A percentile compares a stretch with the other conserved stretches of the same genome.
These are phyloP conservation scores for Teunomyces aglyptinius DNA, from an alignment of 805 yeast genomes.

Conservation along the genomic window DNA sequence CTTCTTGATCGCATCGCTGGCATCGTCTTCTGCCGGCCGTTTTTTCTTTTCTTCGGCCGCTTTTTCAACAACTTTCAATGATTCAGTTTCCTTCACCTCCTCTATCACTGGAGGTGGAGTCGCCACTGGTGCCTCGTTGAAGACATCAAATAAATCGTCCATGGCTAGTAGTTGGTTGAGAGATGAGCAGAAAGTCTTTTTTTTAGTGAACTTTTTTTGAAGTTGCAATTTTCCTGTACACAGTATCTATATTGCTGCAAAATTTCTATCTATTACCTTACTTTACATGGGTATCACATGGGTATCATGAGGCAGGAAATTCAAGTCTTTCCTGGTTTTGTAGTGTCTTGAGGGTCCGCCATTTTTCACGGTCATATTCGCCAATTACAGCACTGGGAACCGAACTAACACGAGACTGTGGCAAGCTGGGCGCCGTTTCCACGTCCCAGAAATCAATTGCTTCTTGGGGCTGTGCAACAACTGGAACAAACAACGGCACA, in stretches of 20 bases:
- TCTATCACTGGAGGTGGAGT: slow-evolving; percentile 26
- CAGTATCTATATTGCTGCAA: background rate
- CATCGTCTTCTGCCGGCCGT: slow-evolving; percentile 6
- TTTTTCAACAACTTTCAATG: slow-evolving; percentile 23
- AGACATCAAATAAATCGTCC: slow-evolving; percentile 64
- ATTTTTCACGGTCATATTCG: slow-evolving; percentile 63
- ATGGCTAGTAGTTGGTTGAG: slow-evolving; percentile 22
- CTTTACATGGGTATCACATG: slow-evolving; percentile 1
- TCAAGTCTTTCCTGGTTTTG: slow-evolving; percentile 11
- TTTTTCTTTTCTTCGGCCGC: slow-evolving; percentile 20
- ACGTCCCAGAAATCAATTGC: slow-evolving; percentile 26
- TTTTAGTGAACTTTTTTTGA: background rate
- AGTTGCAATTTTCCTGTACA: slow-evolving; percentile 3
- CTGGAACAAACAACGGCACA: background rate
- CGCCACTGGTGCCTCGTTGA: slow-evolving; percentile 51
- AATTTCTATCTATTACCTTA: background rate
- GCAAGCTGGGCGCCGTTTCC: slow-evolving; percentile 32
- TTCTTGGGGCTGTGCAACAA: slow-evolving; percentile 2
- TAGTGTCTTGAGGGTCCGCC: slow-evolving; percentile 51
- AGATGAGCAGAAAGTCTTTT: slow-evolving; percentile 2
- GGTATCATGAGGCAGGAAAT: background rate
- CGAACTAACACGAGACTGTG: slow-evolving; percentile 41
- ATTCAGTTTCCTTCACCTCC: slow-evolving; percentile 15
- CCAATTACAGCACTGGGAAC: slow-evolving; percentile 60
- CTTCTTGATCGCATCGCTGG: slow-evolving; percentile 9